phyloP scores from a whole-genome alignment of 2,329 filamentous ascomycete species.

The Botrytis byssoidea region DNA sequence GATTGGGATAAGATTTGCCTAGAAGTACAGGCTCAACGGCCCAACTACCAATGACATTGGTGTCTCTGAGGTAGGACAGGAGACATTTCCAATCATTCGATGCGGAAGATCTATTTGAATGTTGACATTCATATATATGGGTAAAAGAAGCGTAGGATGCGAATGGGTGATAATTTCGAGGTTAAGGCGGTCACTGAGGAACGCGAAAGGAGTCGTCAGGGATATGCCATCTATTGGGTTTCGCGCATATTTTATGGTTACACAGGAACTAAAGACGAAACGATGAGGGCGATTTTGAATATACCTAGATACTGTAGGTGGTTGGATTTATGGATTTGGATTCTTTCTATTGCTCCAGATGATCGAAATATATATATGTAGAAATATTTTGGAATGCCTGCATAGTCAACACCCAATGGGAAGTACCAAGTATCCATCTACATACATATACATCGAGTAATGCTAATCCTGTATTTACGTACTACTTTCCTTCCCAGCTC shows the following conservation, averaged over 20 bases:
- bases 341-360: background rate
- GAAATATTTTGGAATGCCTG: background rate
- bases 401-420: background rate
- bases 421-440: background rate
- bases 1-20: constrained; percentile 10
- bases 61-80: background rate
- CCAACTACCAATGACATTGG: background rate
- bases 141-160: background rate
- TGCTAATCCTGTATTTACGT: background rate
- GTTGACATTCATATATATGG: background rate
- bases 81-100: background rate
- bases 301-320: background rate
- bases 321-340: background rate
- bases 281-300: background rate
- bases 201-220: constrained; percentile 13
- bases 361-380: background rate
- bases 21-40: background rate
- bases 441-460: background rate
- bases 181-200: constrained; percentile 4
- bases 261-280: constrained; percentile 16
- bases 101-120: background rate
- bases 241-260: background rate
- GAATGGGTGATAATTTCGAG: background rate
- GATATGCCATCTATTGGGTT: constrained; percentile 11
- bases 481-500: background rate